Conservation (phyloP, 108 stramenopile species). For the Bacterosira constricta region DNA sequence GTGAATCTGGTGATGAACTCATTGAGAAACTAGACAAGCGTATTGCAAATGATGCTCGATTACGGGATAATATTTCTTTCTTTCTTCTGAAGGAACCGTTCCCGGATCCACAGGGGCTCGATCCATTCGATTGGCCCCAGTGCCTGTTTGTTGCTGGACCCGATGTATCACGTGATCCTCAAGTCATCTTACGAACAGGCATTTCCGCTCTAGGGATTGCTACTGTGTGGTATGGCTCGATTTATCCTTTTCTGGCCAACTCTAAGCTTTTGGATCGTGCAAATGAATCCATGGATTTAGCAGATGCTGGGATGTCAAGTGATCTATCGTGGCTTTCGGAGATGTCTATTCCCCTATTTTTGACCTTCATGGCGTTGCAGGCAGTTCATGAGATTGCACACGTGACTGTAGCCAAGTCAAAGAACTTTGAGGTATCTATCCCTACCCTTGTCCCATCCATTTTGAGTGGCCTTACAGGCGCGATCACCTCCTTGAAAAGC, state of each 20-base stretch:
- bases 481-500: slow-evolving; percentile 70
- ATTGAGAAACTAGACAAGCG: slow-evolving; percentile 72
- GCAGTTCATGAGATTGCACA: slow-evolving; percentile 72
- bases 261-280: slow-evolving; percentile 60
- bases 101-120: slow-evolving; percentile 38
- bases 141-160: slow-evolving; percentile 72
- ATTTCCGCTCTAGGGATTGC: slow-evolving; percentile 68
- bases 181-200: slow-evolving; percentile 43
- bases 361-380: slow-evolving; percentile 68
- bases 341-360: slow-evolving; percentile 73
- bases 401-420: slow-evolving; percentile 51
- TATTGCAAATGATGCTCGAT: slow-evolving; percentile 43
- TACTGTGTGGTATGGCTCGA: slow-evolving; percentile 76
- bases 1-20: slow-evolving; percentile 58
- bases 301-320: slow-evolving; percentile 71
- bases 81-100: slow-evolving; percentile 62
- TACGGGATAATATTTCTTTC: slow-evolving; percentile 66
- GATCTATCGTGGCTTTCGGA: slow-evolving; percentile 79
- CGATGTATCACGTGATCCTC: slow-evolving; percentile 61
- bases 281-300: slow-evolving; percentile 68
- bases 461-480: slow-evolving; percentile 73
- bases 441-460: slow-evolving; percentile 85
- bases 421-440: slow-evolving; percentile 56
- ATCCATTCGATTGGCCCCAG: slow-evolving; percentile 50
- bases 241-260: slow-evolving; percentile 86